A percentile compares a stretch with the other conserved stretches of the same genome.
Evolutionary conservation across 345 rosid species (phyloP).

Genomic region (Arabis alpina): DNA sequence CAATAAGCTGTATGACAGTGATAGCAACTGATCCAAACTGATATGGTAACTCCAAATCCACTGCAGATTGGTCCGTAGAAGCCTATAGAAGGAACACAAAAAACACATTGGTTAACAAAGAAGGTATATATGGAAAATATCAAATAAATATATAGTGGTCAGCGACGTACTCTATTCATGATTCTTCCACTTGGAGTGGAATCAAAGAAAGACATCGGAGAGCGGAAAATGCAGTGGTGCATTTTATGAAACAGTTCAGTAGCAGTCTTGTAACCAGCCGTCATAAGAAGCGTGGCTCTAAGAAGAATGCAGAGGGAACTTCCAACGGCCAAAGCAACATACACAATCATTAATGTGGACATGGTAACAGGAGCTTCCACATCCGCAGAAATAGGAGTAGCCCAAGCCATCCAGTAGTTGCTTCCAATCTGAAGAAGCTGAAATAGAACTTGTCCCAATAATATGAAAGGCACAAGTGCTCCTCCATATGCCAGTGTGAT

Average conservation of each 20-base stretch:
- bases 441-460: conserved; percentile 65
- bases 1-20: conserved; percentile 62
- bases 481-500: conserved; percentile 72
- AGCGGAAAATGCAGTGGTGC: conserved; percentile 68
- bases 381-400: conserved; percentile 63
- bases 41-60: conserved; percentile 57
- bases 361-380: conserved; percentile 54
- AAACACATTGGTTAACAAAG: conserved; percentile 4
- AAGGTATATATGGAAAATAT: neutral
- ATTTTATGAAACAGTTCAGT: conserved; percentile 68
- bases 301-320: conserved; percentile 63
- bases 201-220: conserved; percentile 87
- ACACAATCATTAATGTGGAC: conserved; percentile 58
- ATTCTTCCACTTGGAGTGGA: conserved; percentile 84
- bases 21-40: conserved; percentile 54
- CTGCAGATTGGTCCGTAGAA: conserved; percentile 79
- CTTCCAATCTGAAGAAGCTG: conserved; percentile 78
- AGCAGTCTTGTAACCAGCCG: conserved; percentile 71
- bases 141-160: neutral
- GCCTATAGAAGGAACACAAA: conserved; percentile 49
- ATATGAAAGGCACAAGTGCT: conserved; percentile 70
- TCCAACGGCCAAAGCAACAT: conserved; percentile 58
- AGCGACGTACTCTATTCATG: conserved; percentile 59
- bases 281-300: conserved; percentile 58
- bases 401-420: conserved; percentile 94